phyloP scores from a whole-genome alignment of 1,284 basidiomycete species.

The Pisolithus thermaeus region DNA sequence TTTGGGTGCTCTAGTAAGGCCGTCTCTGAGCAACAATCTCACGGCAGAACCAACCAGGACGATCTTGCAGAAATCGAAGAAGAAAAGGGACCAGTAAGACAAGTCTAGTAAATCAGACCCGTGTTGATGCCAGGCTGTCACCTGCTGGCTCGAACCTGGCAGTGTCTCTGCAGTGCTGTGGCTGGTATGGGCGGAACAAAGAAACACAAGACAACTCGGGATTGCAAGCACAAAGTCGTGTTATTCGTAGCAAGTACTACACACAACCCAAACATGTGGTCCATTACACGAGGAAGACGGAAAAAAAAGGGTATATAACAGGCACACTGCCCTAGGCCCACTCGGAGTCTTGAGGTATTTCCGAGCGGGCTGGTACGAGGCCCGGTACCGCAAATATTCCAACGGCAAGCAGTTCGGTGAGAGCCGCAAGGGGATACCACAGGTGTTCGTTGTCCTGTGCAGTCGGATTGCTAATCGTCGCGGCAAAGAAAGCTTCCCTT shows the following conservation, averaged over 20 bases:
- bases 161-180: too few relatives aligned
- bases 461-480: slow-evolving; percentile 24
- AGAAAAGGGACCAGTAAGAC: neutral
- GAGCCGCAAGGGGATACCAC: slow-evolving; percentile 44
- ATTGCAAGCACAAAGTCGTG: too few relatives aligned
- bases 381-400: slow-evolving; percentile 36
- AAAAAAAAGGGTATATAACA: neutral
- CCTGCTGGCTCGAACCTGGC: too few relatives aligned
- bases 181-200: too few relatives aligned
- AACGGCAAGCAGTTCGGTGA: slow-evolving; percentile 40
- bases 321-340: neutral
- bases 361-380: slow-evolving; percentile 32
- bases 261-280: too few relatives aligned
- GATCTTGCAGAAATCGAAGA: slow-evolving; percentile 8
- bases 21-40: neutral
- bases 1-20: neutral
- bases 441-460: slow-evolving; percentile 37
- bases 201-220: too few relatives aligned
- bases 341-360: neutral
- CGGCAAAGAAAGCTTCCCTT: slow-evolving; percentile 37
- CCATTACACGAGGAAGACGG: neutral
- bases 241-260: too few relatives aligned
- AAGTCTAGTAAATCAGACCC: neutral
- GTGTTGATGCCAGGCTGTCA: too few relatives aligned
- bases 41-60: neutral